Percentiles rank a stretch among this genome's conserved stretches.
phyloP scores from a whole-genome alignment of 441 rosid species.

The Syzygium syzygioides region DNA sequence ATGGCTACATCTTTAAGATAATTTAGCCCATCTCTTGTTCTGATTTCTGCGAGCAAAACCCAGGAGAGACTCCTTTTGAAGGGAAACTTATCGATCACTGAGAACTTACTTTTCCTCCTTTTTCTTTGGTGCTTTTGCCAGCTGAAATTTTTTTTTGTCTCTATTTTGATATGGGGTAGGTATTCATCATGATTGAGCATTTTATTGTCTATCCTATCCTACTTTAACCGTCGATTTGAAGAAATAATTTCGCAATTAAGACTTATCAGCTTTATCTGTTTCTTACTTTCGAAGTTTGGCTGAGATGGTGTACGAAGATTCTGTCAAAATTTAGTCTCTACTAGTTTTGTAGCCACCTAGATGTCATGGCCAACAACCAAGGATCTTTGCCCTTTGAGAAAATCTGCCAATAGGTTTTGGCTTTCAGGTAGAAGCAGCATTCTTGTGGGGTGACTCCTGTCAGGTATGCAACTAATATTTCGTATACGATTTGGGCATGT shows the following conservation, averaged over 20 bases:
- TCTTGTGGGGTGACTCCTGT: not conserved
- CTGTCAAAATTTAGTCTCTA: not conserved
- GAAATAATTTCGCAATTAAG: not conserved
- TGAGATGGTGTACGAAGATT: not conserved
- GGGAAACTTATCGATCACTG: not conserved
- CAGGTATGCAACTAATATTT: not conserved
- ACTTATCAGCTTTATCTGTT: not conserved
- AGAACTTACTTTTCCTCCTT: not conserved
- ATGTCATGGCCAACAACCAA: not conserved
- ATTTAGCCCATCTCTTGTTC: not conserved
- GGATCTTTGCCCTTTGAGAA: not conserved
- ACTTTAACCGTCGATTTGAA: not conserved
- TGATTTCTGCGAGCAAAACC: not conserved
- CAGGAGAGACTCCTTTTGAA: not conserved
- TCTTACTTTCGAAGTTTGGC: not conserved
- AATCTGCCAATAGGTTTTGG: not conserved
- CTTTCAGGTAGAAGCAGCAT: not conserved
- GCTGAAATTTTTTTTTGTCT: not conserved
- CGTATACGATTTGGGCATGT: not conserved
- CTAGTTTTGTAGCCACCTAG: not conserved
- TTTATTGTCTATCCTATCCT: not conserved
- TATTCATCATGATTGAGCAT: not conserved
- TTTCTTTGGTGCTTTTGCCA: not conserved
- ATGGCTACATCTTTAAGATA: not conserved
- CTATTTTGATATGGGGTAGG: not conserved